Evolutionary conservation across 257 asterid genomes (phyloP).

Genomic region (Ophiorrhiza pumila): DNA sequence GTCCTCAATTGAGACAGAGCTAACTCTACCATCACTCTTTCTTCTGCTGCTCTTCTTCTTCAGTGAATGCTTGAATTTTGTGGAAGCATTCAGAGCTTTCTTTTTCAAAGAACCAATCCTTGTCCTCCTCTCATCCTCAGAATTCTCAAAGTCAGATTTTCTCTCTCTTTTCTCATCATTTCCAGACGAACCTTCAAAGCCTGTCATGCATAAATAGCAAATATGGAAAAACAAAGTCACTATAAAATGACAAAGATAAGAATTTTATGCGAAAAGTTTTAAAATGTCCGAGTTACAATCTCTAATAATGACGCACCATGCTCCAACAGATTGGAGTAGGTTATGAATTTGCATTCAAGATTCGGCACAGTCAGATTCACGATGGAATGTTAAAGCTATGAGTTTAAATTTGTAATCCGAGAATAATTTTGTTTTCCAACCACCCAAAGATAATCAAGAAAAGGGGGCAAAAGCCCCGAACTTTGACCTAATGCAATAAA

Average conservation of each 20-base stretch:
- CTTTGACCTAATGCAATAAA: background rate
- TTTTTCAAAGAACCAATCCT: slow-evolving; percentile 78
- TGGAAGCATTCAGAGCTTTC: slow-evolving; percentile 91
- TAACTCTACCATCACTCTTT: slow-evolving; percentile 75
- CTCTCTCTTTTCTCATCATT: slow-evolving; percentile 84
- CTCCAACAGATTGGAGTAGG: background rate
- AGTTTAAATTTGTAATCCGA: background rate
- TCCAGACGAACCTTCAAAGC: slow-evolving; percentile 91
- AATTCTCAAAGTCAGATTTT: slow-evolving; percentile 85
- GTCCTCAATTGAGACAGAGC: slow-evolving; percentile 92
- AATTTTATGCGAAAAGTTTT: background rate
- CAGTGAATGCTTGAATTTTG: slow-evolving; percentile 90
- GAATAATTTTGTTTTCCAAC: background rate
- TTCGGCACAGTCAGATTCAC: background rate
- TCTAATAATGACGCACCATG: background rate
- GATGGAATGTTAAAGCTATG: background rate
- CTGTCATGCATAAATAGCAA: slow-evolving; percentile 36
- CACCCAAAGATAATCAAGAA: background rate
- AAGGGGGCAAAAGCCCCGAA: background rate
- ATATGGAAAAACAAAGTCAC: slow-evolving; percentile 3
- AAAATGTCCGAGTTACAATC: background rate
- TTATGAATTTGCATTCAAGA: background rate
- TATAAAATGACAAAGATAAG: background rate
- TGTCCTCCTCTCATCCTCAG: slow-evolving; percentile 93
- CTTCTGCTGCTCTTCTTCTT: slow-evolving; percentile 87